A percentile compares a stretch with the other conserved stretches of the same genome.
Evolutionary conservation across 805 yeast species (phyloP).

Genomic region (Candida vaughaniae): DNA sequence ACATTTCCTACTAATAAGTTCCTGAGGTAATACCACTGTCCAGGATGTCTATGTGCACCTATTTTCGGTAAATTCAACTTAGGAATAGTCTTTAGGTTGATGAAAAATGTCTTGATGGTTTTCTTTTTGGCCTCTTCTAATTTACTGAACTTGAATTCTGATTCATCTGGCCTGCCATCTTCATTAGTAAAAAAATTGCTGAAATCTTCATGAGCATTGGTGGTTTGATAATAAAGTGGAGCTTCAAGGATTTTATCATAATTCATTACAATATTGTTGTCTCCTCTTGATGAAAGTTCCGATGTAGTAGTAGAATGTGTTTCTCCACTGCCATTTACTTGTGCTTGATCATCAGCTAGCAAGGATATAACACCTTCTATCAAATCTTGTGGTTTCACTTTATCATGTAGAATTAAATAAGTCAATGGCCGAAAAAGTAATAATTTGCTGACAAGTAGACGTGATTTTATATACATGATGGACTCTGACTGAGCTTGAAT

Average conservation of each 20-base stretch:
- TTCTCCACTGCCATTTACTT: background rate
- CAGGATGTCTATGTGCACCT: slow-evolving; percentile 39
- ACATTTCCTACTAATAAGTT: slow-evolving; percentile 31
- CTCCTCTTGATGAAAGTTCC: slow-evolving; percentile 3
- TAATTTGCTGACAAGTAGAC: slow-evolving; percentile 33
- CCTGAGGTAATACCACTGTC: slow-evolving; percentile 39
- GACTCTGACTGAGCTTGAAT: slow-evolving; percentile 35
- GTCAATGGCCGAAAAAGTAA: slow-evolving; percentile 33
- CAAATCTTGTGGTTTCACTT: slow-evolving; percentile 25
- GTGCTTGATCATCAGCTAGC: slow-evolving; percentile 4
- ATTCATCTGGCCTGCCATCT: slow-evolving; percentile 19
- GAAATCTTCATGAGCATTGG: slow-evolving; percentile 32
- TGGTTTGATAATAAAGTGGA: slow-evolving; percentile 26
- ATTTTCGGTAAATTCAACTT: slow-evolving; percentile 35
- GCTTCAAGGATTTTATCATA: slow-evolving; percentile 21
- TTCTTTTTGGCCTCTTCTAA: slow-evolving; percentile 22
- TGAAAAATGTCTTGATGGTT: slow-evolving; percentile 27
- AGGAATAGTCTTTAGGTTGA: slow-evolving; percentile 27
- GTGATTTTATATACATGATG: slow-evolving; percentile 37
- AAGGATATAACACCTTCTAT: slow-evolving; percentile 25
- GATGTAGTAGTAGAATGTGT: slow-evolving; percentile 5
- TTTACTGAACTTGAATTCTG: slow-evolving; percentile 7
- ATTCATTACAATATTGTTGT: slow-evolving; percentile 5
- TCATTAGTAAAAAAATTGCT: slow-evolving; percentile 19
- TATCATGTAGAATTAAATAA: slow-evolving; percentile 31